Conservation (phyloP, 106 monocot genomes). For the Phalaenopsis aphrodite region DNA sequence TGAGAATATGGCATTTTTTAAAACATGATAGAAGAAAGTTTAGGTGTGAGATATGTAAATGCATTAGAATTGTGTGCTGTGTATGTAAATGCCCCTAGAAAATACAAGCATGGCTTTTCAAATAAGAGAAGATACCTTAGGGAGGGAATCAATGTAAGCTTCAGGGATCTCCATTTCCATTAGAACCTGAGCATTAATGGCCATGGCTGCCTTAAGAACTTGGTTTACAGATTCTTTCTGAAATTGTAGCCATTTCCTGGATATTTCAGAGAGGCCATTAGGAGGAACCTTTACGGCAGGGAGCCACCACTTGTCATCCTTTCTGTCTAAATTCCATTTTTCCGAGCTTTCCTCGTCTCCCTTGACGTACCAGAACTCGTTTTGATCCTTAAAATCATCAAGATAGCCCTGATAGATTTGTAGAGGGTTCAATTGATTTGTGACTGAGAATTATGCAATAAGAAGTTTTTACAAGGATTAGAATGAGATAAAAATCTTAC, state of each 20-base stretch:
- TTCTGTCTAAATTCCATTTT: conserved; percentile 26
- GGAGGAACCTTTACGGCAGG: conserved; percentile 48
- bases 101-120: no score
- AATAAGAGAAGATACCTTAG: conserved; percentile 30
- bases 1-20: background rate
- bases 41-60: background rate
- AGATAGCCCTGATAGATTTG: conserved; percentile 21
- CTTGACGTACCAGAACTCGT: conserved; percentile 73
- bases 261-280: conserved; percentile 34
- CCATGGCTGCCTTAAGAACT: conserved; percentile 67
- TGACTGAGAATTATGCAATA: background rate
- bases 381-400: conserved; percentile 64
- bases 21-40: no score
- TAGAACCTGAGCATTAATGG: conserved; percentile 52
- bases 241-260: conserved; percentile 33
- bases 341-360: conserved; percentile 36
- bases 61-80: no score
- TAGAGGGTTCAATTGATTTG: background rate
- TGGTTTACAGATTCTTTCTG: conserved; percentile 49
- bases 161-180: conserved; percentile 68
- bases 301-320: conserved; percentile 67
- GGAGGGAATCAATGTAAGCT: conserved; percentile 52
- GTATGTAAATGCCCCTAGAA: no score
- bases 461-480: background rate
- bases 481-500: conserved; percentile 22